Conservation (phyloP, 768 basidiomycete species). For the Suillus alpinus region DNA sequence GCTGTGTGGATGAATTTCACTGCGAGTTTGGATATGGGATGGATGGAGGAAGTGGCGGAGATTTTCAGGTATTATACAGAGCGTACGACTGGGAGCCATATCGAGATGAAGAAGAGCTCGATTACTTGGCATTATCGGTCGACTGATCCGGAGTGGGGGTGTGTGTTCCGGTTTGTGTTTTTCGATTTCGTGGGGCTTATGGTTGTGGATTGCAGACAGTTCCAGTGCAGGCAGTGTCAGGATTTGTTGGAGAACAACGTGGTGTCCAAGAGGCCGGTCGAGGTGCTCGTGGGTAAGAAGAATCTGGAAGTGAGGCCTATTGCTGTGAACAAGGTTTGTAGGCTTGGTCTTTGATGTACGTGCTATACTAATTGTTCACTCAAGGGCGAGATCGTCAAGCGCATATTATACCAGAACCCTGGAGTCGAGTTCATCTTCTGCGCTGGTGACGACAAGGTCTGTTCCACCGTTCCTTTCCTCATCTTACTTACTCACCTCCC, state of each 20-base stretch:
- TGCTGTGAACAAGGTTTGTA: slow-evolving; percentile 82
- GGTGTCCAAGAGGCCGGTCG: slow-evolving; percentile 90
- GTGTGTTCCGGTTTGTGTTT: slow-evolving; percentile 28
- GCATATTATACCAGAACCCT: slow-evolving; percentile 88
- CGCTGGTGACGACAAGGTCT: slow-evolving; percentile 95
- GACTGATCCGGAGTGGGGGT: slow-evolving; percentile 89
- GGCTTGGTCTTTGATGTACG: not conserved
- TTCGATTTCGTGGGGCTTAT: slow-evolving; percentile 5
- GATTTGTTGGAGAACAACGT: slow-evolving; percentile 94
- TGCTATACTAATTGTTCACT: not conserved
- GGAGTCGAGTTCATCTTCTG: slow-evolving; percentile 96
- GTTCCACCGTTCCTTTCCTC: not conserved
- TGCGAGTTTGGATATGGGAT: slow-evolving; percentile 58
- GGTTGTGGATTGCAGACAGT: slow-evolving; percentile 45
- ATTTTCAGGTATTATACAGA: slow-evolving; percentile 97
- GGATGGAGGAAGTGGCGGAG: slow-evolving; percentile 95
- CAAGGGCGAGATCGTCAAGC: slow-evolving; percentile 93
- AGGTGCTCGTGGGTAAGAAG: slow-evolving; percentile 97
- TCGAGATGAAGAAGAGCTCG: slow-evolving; percentile 95
- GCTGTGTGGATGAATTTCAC: slow-evolving; percentile 73
- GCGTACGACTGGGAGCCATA: slow-evolving; percentile 93
- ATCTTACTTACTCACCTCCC: not conserved
- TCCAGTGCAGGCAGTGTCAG: slow-evolving; percentile 96
- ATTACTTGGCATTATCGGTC: slow-evolving; percentile 70
- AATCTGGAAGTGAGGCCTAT: slow-evolving; percentile 95